Base-by-base conservation (phyloP, 305 asterid genomes). In the Salvia sclarea region DNA sequence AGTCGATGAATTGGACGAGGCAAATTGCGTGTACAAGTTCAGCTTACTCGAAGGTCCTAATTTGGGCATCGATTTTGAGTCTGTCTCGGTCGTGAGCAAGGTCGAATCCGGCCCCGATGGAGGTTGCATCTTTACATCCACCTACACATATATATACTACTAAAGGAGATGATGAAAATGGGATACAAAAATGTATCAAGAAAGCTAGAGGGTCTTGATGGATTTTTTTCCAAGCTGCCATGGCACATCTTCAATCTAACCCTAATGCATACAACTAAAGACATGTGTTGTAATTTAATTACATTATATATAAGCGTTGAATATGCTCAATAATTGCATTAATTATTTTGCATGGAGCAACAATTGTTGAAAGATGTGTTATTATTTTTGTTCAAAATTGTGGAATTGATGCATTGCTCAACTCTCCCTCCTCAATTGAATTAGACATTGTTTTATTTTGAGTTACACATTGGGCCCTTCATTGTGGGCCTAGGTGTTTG, bases 41-140 rank as follows among this genome's bases (percentile, higher is more conserved):
- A 70, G 57, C 12, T 49, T 85, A 28, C 31, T 80, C 1, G 89
- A 85, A 44, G 95, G 91, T 0, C 84, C 73, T 49, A 73, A 54
- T 11, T 16, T 85, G 20, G 74, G 20, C 0, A 81, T n/a, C 0
- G 73, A 33, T 8, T 16, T 81, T 0, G 88, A 80, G 7, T 75
- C 69, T 0, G 75, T 74, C 40, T 55, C 81, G n/a, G 57, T 77
- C 30, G 75, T 56, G 4, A 52, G 75, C 17, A 82, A 80, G 64
- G 45, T 87, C 8, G 79, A 80, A 22, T 38, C 81, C 0, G 71
- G 84, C 0, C 69, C 75, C 0, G 67, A 73, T 13, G 91, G 86
- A 8, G 92, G 92, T 0, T 83, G 81, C 10, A 49, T 81, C 5
- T 75, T 76, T 55, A 85, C 82, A 64, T 74, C 48, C 37, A 72